Conservation (phyloP, 177 flowering plant genomes). For the Vitis hybrid region DNA sequence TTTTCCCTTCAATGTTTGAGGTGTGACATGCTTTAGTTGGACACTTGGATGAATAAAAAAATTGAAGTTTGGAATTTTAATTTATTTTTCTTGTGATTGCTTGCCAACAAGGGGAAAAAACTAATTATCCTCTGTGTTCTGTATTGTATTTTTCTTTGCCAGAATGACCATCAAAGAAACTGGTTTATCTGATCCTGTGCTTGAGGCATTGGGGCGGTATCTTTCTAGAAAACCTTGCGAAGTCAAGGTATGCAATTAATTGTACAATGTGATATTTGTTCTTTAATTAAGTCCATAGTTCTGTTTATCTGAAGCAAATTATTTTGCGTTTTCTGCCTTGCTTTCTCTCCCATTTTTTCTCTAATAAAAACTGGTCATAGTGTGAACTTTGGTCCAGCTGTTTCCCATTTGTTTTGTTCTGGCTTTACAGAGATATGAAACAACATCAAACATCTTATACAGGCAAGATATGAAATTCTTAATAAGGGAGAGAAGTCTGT, state of each 20-base stretch:
- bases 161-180: constrained; percentile 74
- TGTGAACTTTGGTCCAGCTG: constrained; percentile 73
- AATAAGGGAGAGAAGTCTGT: constrained; percentile 41
- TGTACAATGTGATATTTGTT: neutral
- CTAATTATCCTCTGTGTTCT: neutral
- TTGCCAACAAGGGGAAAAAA: neutral
- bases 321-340: neutral
- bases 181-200: constrained; percentile 65
- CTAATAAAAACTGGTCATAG: constrained; percentile 49
- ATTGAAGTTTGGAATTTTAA: neutral
- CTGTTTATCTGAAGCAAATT: neutral
- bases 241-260: constrained; percentile 54
- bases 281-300: neutral
- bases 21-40: neutral
- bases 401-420: constrained; percentile 82
- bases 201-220: constrained; percentile 62
- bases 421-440: constrained; percentile 92
- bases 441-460: constrained; percentile 94
- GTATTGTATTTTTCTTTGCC: constrained; percentile 20
- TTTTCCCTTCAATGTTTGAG: neutral
- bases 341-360: constrained; percentile 17
- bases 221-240: constrained; percentile 65
- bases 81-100: neutral
- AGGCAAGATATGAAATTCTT: constrained; percentile 90
- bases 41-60: neutral